These are phyloP conservation scores for Claviceps digitariae DNA, from an alignment of 2,329 filamentous ascomycete genomes.

Conservation along the genomic window DNA sequence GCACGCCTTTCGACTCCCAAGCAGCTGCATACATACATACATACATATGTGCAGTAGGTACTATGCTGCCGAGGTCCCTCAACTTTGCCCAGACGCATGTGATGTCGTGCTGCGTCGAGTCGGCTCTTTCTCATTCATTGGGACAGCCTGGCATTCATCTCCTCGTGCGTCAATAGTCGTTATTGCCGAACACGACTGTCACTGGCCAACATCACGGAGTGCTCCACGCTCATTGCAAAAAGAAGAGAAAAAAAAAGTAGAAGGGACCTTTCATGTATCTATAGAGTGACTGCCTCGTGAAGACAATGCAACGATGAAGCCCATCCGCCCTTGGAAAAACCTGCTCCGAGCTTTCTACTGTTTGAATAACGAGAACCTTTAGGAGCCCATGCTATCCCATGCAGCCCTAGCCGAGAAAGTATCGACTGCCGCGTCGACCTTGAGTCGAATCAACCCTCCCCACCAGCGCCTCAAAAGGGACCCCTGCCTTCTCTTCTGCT, in stretches of 20 bases:
- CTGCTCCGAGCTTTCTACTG: conserved; percentile 1
- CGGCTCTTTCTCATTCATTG: too few relatives aligned
- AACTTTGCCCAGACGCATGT: too few relatives aligned
- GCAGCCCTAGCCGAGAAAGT: not conserved
- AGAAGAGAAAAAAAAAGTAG: not conserved
- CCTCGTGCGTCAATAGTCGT: too few relatives aligned
- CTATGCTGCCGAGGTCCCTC: too few relatives aligned
- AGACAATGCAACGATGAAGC: not conserved
- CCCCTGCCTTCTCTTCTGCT: not conserved
- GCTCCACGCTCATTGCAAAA: not conserved
- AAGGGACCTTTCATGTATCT: not conserved
- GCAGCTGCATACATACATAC: too few relatives aligned
- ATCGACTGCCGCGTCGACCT: not conserved
- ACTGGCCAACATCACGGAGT: not conserved
- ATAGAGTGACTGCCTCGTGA: not conserved
- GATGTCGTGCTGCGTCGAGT: too few relatives aligned
- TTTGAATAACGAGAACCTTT: not conserved
- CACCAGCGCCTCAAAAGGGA: not conserved
- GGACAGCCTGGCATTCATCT: too few relatives aligned
- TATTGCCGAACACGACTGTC: too few relatives aligned
- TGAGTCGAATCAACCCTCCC: not conserved
- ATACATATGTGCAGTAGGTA: too few relatives aligned
- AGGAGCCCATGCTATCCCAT: not conserved
- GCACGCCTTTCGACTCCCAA: too few relatives aligned
- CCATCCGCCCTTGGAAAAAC: not conserved